Percentiles rank a stretch among this genome's conserved stretches.
These are phyloP conservation scores for Cylindrotheca fusiformis DNA, from an alignment of 108 stramenopile genomes.

Conservation along the genomic window DNA sequence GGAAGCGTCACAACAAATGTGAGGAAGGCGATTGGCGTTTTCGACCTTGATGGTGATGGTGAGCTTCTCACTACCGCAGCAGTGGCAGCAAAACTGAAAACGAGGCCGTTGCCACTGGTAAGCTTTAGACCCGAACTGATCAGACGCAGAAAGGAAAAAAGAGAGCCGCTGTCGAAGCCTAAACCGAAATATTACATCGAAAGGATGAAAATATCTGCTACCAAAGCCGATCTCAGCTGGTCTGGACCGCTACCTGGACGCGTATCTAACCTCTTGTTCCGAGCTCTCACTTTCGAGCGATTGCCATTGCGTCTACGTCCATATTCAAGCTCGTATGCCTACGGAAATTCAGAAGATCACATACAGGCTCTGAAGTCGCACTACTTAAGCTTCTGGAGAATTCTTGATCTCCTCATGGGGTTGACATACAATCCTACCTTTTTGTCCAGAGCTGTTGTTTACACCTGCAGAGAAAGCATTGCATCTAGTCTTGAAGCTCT, in stretches of 20 bases:
- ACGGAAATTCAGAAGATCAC: conserved; percentile 54
- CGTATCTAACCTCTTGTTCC: conserved; percentile 31
- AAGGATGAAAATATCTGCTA: conserved; percentile 43
- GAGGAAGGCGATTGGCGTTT: conserved; percentile 3
- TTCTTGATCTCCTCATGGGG: conserved; percentile 47
- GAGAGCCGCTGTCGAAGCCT: conserved; percentile 15
- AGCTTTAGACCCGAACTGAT: conserved; percentile 4
- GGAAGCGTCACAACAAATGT: neutral
- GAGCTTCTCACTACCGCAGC: conserved; percentile 33
- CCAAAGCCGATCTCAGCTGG: conserved; percentile 57
- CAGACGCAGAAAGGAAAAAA: conserved; percentile 10
- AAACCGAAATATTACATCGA: conserved; percentile 64
- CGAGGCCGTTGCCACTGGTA: conserved; percentile 14
- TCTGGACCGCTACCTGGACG: conserved; percentile 42
- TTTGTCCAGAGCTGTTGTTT: conserved; percentile 36
- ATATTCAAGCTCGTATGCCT: conserved; percentile 42
- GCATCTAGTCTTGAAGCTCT: conserved; percentile 33
- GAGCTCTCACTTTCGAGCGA: conserved; percentile 53
- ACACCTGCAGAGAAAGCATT: conserved; percentile 40
- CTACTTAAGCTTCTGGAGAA: conserved; percentile 57
- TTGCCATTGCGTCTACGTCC: conserved; percentile 45
- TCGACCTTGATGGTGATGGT: conserved; percentile 12
- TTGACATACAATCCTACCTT: conserved; percentile 53
- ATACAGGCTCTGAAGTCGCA: conserved; percentile 41
- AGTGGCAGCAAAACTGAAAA: conserved; percentile 31